Base-by-base conservation (phyloP, 768 basidiomycete species). In the Royoungia palumana region DNA sequence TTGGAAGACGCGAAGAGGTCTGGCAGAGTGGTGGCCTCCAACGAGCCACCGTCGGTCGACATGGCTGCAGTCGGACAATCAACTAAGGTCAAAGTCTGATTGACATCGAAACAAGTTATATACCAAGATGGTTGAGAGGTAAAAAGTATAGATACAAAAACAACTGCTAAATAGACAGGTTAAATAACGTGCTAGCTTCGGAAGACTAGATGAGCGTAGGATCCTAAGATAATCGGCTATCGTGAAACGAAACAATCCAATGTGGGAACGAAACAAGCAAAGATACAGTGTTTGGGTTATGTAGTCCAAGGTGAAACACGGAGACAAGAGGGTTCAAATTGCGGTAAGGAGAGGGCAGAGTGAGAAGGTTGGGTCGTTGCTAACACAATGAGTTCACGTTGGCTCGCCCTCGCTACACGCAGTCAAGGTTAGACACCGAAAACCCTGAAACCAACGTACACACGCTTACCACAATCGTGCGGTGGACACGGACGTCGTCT, bases 401-500 rank as follows among this genome's bases (percentile, higher is more conserved):
- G 20, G 43, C 38, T 61, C 44, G 52, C 44, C 62, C 41, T 32
- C 53, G 59, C 66, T 66, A 37, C 28, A 20, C n/a, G 54, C 32
- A 55, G 21, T 49, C 24, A 51, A 21, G 35, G 47, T 58, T 52
- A 47, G 49, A 48, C 6, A 60, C 46, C 46, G 55, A 53, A 46
- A 19, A 5, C 39, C 43, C 44, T 37, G 46, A 38, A 44, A 5
- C 8, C 8, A 4, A 32, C 2, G 42, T 30, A 53, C 44, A 53
- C 30, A 37, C 48, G 72, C 81, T 61, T 60, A 83, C 80, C 49
- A 72, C 62, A 57, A 77, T 61, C 37, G 70, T 58, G 42, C 86
- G 78, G 64, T 84, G 83, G 47, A 63, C 63, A 50, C 70, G 65
- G 35, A 86, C 69, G 57, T 84, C 77, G 40, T 64, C 65, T 24